Conservation (phyloP, 2,329 filamentous ascomycete genomes). For the Coniochaeta hoffmannii region DNA sequence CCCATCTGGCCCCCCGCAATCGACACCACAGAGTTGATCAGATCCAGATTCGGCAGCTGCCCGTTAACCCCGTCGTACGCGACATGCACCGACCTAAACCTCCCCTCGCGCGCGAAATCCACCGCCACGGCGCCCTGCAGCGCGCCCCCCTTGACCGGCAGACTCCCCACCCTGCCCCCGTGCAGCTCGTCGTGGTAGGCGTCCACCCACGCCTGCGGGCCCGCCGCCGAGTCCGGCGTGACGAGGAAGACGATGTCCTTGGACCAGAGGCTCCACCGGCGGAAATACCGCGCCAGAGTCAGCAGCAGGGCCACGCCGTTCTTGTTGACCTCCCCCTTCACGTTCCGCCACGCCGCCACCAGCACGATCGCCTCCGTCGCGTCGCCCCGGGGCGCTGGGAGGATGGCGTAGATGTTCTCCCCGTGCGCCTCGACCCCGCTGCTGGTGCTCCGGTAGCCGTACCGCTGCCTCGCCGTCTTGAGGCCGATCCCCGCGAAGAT, state of each 20-base stretch:
- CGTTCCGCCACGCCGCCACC: slow-evolving; percentile 81
- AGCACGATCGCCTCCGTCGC: slow-evolving; percentile 95
- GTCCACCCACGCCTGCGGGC: slow-evolving; percentile 94
- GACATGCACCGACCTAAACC: slow-evolving; percentile 83
- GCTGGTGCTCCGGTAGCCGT: slow-evolving; percentile 74
- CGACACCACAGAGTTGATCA: slow-evolving; percentile 87
- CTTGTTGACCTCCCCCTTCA: slow-evolving; percentile 69
- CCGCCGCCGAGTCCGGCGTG: slow-evolving; percentile 79
- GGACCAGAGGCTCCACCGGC: slow-evolving; percentile 96
- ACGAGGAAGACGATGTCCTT: slow-evolving; percentile 96
- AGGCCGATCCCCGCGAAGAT: slow-evolving; percentile 74
- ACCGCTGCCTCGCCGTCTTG: slow-evolving; percentile 83
- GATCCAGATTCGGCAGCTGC: slow-evolving; percentile 87
- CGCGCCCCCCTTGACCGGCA: slow-evolving; percentile 87
- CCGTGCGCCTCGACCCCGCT: slow-evolving; percentile 67
- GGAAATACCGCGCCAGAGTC: slow-evolving; percentile 89
- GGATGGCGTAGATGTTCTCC: slow-evolving; percentile 87
- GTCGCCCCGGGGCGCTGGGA: slow-evolving; percentile 90
- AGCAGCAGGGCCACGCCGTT: slow-evolving; percentile 83
- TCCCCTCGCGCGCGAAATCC: slow-evolving; percentile 79
- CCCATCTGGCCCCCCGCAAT: slow-evolving; percentile 91
- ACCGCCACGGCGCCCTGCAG: slow-evolving; percentile 90
- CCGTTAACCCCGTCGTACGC: slow-evolving; percentile 95
- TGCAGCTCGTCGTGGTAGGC: slow-evolving; percentile 93
- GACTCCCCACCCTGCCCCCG: slow-evolving; percentile 56